Base-by-base conservation (phyloP, 2,329 filamentous ascomycete genomes). In the Aspergillus floridensis region DNA sequence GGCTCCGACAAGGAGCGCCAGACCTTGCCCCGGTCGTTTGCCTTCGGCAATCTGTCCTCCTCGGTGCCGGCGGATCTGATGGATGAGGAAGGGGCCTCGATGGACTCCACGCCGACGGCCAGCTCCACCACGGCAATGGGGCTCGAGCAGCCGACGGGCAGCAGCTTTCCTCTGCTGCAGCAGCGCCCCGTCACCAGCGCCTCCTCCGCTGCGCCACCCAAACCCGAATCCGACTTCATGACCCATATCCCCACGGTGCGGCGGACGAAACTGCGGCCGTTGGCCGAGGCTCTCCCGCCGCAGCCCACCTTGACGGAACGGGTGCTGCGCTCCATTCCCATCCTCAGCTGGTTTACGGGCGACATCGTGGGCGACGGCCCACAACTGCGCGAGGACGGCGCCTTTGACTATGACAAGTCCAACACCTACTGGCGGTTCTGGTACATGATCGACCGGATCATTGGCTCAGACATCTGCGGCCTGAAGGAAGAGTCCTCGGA, bases 311-410 rank as follows among this genome's bases (percentile, higher is more conserved):
- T 86, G 57, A 78, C 83, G 38, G 87, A 90, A 74, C 83, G 86
- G 54, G 71, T 90, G 21, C 75, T 90, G 57, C 83, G 84, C 64
- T 84, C 83, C 56, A 84, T 92, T 46, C 89, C 89, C 2, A 81
- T 92, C 61, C 76, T 92, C 61, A 84, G 84, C 66, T 92, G 88
- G 86, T 88, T 92, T 70, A 87, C 86, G 49, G 87, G 75, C 29
- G 77, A 79, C 57, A 77, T 80, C 44, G 78, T 80, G 19, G 78
- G 77, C 8, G 78, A 80, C 58, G 79, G 79, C 2, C 78, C 79
- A 8, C 70, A 76, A 60, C 64, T 80, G 21, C 72, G 72, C 31
- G 79, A 80, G 48, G 78, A 80, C 56, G 79, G 79, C 2, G 70
- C 70, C 8, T 80, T 96, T 67, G 93, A 97, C 74, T 90, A 87